A percentile compares a stretch with the other conserved stretches of the same genome.
These are phyloP conservation scores for Metarhizium sp. DNA, from an alignment of 2,329 filamentous ascomycete species.

Conservation along the genomic window DNA sequence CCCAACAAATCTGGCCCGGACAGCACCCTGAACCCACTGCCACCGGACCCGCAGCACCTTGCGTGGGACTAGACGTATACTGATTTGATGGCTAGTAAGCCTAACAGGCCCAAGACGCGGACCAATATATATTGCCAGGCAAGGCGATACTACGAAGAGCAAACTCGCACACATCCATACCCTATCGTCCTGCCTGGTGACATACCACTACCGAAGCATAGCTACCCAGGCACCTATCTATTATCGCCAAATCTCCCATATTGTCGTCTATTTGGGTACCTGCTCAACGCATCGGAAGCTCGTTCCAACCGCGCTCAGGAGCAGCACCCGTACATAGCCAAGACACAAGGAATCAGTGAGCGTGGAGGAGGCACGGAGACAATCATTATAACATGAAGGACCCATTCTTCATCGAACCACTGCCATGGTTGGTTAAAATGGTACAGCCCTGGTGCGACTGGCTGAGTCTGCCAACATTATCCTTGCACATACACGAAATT, in stretches of 20 bases:
- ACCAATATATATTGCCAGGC: neutral
- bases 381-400: slow-evolving; percentile 51
- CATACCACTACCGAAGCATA: no score
- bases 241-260: no score
- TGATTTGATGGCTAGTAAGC: neutral
- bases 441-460: slow-evolving; percentile 56
- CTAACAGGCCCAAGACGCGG: neutral
- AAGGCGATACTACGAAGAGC: neutral
- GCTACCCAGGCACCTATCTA: no score
- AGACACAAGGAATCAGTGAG: neutral
- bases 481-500: slow-evolving; percentile 71
- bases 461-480: slow-evolving; percentile 55
- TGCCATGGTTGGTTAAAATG: slow-evolving; percentile 46
- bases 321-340: no score
- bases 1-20: neutral
- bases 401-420: slow-evolving; percentile 56
- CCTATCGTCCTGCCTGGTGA: neutral
- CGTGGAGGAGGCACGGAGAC: neutral
- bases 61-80: neutral
- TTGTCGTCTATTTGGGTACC: no score
- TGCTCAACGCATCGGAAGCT: no score
- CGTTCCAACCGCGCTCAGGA: no score
- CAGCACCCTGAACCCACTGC: neutral
- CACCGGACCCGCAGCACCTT: neutral
- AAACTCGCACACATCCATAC: neutral